Conservation (phyloP, 768 basidiomycete genomes). For the Leccinum barrowsii region DNA sequence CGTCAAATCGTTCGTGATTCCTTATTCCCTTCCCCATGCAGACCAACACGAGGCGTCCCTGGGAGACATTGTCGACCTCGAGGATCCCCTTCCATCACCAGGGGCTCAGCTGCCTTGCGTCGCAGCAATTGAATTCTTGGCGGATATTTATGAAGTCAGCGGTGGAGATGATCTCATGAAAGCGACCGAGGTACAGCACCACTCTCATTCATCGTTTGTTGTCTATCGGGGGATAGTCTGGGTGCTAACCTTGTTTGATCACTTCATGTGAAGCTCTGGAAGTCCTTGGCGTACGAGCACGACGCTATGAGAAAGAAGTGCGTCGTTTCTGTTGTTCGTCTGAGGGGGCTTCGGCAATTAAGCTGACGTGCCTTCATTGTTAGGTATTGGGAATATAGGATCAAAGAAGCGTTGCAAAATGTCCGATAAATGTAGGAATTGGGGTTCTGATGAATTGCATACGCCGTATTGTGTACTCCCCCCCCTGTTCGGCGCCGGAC, state of each 20-base stretch:
- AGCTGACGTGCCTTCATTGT: slow-evolving; percentile 14
- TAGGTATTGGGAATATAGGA: slow-evolving; percentile 80
- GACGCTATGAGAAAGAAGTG: slow-evolving; percentile 79
- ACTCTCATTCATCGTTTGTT: neutral
- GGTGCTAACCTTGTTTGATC: slow-evolving; percentile 12
- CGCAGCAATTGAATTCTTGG: slow-evolving; percentile 81
- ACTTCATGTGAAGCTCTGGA: slow-evolving; percentile 55
- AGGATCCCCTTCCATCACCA: slow-evolving; percentile 64
- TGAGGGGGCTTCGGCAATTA: slow-evolving; percentile 24
- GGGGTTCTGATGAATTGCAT: slow-evolving; percentile 7
- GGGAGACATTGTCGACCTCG: slow-evolving; percentile 62
- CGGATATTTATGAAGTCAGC: slow-evolving; percentile 64
- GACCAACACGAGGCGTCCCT: slow-evolving; percentile 19
- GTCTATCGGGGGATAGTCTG: neutral
- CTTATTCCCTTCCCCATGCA: slow-evolving; percentile 49
- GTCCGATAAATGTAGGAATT: slow-evolving; percentile 17
- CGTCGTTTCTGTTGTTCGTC: slow-evolving; percentile 16
- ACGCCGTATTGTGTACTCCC: neutral
- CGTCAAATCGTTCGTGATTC: slow-evolving; percentile 56
- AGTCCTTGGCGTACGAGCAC: slow-evolving; percentile 59
- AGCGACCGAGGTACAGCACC: slow-evolving; percentile 45
- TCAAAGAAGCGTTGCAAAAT: slow-evolving; percentile 44
- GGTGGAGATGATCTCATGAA: slow-evolving; percentile 45
- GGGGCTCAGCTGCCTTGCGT: slow-evolving; percentile 73
- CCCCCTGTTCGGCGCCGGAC: neutral